Evolutionary conservation across 2,329 filamentous ascomycete species (phyloP).

Genomic region (Ophiostoma australiae): DNA sequence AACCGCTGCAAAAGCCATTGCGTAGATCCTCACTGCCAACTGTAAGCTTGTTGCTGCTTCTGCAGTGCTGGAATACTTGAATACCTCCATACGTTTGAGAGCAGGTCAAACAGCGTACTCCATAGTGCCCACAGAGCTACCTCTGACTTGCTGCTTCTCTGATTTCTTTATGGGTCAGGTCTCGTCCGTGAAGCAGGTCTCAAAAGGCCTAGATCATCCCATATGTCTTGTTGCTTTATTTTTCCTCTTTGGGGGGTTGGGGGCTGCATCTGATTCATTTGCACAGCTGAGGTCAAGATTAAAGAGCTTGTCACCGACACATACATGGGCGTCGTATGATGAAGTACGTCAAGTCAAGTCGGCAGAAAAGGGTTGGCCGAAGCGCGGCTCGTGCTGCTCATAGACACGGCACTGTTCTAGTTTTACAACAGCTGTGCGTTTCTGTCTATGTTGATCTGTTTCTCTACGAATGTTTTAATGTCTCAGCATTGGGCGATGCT

Average conservation of each 20-base stretch:
- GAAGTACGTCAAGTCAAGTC: not conserved
- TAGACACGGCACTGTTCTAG: not conserved
- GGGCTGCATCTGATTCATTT: not conserved
- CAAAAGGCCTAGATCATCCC: not conserved
- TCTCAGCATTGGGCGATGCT: not conserved
- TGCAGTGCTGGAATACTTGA: not conserved
- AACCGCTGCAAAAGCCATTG: not conserved
- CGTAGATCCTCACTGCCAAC: not conserved
- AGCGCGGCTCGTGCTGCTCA: not conserved
- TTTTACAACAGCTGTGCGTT: not conserved
- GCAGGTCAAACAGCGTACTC: not conserved
- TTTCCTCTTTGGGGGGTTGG: not conserved
- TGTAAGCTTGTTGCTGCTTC: not conserved
- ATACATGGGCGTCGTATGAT: not conserved
- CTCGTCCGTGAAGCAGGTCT: not conserved
- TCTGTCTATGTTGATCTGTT: not conserved
- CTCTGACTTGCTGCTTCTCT: not conserved
- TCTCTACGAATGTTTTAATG: not conserved
- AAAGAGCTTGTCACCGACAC: not conserved
- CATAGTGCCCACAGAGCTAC: not conserved
- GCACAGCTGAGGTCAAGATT: not conserved
- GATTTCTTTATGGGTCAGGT: not conserved
- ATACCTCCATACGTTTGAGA: not conserved
- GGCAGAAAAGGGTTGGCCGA: not conserved
- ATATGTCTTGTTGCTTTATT: not conserved